phyloP scores from a whole-genome alignment of 2,329 filamentous ascomycete genomes.

The Fusarium sp. region DNA sequence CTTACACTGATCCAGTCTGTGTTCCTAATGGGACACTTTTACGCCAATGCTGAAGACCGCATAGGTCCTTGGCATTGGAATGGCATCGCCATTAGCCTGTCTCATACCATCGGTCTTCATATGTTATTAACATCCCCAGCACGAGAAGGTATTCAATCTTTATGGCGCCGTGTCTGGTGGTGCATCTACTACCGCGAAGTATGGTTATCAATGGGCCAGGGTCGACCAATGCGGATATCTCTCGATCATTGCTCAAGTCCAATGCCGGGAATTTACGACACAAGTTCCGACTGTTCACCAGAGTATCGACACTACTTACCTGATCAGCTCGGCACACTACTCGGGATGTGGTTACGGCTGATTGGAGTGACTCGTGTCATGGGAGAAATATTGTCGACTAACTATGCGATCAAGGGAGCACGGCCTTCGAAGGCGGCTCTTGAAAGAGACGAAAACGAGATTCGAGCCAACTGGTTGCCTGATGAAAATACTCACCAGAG shows the following conservation, averaged over 20 bases:
- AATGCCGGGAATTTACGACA: not conserved
- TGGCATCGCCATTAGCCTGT: not conserved
- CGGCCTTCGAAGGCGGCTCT: not conserved
- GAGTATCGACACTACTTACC: not conserved
- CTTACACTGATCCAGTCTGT: not conserved
- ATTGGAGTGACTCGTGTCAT: not conserved
- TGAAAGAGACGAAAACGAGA: not conserved
- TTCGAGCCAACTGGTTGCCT: not conserved
- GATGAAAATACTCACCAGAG: not conserved
- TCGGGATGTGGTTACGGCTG: not conserved
- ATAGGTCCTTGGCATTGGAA: no score
- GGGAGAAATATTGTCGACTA: not conserved
- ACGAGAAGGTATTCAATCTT: not conserved
- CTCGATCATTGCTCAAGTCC: constrained; percentile 18
- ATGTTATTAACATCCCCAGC: constrained; percentile 1
- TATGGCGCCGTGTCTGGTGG: constrained; percentile 37
- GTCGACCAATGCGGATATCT: constrained; percentile 25
- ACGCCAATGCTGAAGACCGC: not conserved
- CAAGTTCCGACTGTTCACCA: not conserved
- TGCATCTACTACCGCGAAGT: constrained; percentile 32
- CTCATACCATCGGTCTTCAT: not conserved
- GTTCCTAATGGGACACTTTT: constrained; percentile 2
- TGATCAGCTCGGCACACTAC: not conserved
- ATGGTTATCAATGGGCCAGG: constrained; percentile 31
- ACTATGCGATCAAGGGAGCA: not conserved